Evolutionary conservation across 768 basidiomycete species (phyloP).

Genomic region (Lepiota venenata): DNA sequence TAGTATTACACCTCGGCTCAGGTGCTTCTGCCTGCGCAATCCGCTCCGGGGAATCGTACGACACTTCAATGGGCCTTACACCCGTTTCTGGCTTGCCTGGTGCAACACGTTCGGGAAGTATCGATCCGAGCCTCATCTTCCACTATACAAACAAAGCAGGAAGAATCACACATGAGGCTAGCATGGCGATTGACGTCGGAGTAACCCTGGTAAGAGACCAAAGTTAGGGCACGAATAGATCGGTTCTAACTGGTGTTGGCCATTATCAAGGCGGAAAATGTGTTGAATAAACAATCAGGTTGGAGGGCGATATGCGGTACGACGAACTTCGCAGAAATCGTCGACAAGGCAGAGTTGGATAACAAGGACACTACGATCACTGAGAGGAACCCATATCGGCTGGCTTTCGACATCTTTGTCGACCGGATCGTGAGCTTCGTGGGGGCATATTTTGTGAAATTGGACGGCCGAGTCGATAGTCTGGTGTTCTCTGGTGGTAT

Average conservation of each 20-base stretch:
- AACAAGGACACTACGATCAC: conserved; percentile 15
- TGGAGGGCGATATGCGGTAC: conserved; percentile 80
- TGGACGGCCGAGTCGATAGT: conserved; percentile 66
- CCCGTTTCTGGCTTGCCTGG: conserved; percentile 88
- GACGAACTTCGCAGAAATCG: conserved; percentile 76
- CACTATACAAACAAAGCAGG: conserved; percentile 64
- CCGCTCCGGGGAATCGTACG: conserved; percentile 65
- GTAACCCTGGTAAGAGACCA: conserved; percentile 45
- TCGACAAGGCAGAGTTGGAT: conserved; percentile 34
- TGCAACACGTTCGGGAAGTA: conserved; percentile 77
- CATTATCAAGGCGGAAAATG: conserved; percentile 53
- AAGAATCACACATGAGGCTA: conserved; percentile 52
- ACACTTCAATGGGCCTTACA: conserved; percentile 92
- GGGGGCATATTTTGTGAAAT: conserved; percentile 73
- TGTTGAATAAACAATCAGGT: conserved; percentile 73
- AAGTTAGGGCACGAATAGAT: too few species aligned
- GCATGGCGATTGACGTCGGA: conserved; percentile 40
- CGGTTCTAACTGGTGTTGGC: too few species aligned
- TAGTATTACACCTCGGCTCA: conserved; percentile 86
- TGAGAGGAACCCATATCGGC: conserved; percentile 33
- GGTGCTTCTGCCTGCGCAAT: conserved; percentile 85
- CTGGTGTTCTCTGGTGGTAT: conserved; percentile 88
- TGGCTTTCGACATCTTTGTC: conserved; percentile 78
- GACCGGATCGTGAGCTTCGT: conserved; percentile 74
- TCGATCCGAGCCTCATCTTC: conserved; percentile 88